phyloP scores from a whole-genome alignment of 495 filamentous ascomycete species.

The Talaromyces adpressus region DNA sequence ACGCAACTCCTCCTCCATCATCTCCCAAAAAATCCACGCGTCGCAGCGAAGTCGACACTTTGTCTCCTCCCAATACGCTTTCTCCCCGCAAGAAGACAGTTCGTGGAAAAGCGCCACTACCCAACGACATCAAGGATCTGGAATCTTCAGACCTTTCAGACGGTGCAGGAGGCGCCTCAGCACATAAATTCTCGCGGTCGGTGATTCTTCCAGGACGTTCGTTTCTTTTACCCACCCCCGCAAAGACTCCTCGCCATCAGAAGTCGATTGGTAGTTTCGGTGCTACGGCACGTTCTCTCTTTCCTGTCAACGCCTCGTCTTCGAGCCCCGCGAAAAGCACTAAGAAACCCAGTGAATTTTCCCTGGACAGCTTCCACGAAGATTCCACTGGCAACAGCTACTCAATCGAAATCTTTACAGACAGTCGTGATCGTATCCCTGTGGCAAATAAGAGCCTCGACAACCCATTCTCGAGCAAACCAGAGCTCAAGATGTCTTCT shows the following conservation, averaged over 20 bases:
- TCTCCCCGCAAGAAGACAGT: constrained; percentile 48
- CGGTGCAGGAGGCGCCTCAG: constrained; percentile 11
- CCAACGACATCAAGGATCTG: constrained; percentile 5
- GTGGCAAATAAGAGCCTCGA: constrained; percentile 54
- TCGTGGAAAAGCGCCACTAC: constrained; percentile 3
- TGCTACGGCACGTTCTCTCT: constrained; percentile 68
- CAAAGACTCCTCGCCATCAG: constrained; percentile 79
- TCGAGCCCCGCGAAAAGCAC: constrained; percentile 40
- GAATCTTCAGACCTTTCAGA: constrained; percentile 18
- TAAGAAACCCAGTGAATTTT: constrained; percentile 53
- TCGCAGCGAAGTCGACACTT: background rate
- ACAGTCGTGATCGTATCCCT: constrained; percentile 80
- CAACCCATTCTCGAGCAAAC: constrained; percentile 68
- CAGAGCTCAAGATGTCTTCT: constrained; percentile 20
- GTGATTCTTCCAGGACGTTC: constrained; percentile 19
- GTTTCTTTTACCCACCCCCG: constrained; percentile 74
- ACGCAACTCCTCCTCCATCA: constrained; percentile 32
- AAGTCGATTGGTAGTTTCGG: constrained; percentile 51
- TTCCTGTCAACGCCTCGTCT: constrained; percentile 43
- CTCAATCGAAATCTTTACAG: constrained; percentile 78
- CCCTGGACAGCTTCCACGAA: constrained; percentile 61
- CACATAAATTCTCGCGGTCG: constrained; percentile 12
- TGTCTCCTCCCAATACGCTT: constrained; percentile 8
- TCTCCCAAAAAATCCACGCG: constrained; percentile 16
- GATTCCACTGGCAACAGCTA: constrained; percentile 37